Conservation (phyloP, 2,329 filamentous ascomycete genomes). For the Aspergillaceae sp. region DNA sequence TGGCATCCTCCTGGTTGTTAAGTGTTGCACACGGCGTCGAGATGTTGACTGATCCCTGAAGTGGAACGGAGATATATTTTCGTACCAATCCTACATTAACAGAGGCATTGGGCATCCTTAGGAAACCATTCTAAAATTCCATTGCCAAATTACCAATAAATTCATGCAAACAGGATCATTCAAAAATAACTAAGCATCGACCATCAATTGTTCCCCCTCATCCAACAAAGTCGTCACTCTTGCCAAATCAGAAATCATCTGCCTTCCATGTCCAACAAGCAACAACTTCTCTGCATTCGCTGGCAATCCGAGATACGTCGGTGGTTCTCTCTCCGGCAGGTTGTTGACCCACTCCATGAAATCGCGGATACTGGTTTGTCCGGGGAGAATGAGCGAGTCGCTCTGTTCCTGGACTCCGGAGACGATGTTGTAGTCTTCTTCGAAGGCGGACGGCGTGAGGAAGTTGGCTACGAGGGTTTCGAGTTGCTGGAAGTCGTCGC, state of each 20-base stretch:
- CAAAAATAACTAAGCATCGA: conserved; percentile 41
- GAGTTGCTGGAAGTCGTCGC: conserved; percentile 70
- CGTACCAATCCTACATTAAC: too few relatives aligned
- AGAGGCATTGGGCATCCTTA: too few relatives aligned
- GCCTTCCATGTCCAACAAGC: conserved; percentile 76
- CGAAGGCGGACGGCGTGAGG: conserved; percentile 81
- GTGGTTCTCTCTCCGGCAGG: conserved; percentile 89
- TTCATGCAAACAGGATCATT: conserved; percentile 5
- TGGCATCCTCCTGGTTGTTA: too few relatives aligned
- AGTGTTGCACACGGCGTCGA: too few relatives aligned
- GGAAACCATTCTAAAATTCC: too few relatives aligned
- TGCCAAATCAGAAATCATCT: conserved; percentile 74
- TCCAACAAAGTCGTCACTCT: conserved; percentile 82
- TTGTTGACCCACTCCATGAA: conserved; percentile 88
- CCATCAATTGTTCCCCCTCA: conserved; percentile 85
- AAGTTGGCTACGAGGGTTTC: conserved; percentile 64
- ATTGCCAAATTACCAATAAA: not conserved
- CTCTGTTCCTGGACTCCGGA: conserved; percentile 51
- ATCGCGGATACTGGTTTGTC: conserved; percentile 71
- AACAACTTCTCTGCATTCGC: conserved; percentile 95
- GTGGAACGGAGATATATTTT: too few relatives aligned
- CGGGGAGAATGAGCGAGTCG: conserved; percentile 62
- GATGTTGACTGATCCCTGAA: too few relatives aligned
- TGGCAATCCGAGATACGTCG: conserved; percentile 86
- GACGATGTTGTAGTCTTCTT: conserved; percentile 84